Evolutionary conservation across 495 filamentous ascomycete species (phyloP).

Genomic region (Xylaria sp.): DNA sequence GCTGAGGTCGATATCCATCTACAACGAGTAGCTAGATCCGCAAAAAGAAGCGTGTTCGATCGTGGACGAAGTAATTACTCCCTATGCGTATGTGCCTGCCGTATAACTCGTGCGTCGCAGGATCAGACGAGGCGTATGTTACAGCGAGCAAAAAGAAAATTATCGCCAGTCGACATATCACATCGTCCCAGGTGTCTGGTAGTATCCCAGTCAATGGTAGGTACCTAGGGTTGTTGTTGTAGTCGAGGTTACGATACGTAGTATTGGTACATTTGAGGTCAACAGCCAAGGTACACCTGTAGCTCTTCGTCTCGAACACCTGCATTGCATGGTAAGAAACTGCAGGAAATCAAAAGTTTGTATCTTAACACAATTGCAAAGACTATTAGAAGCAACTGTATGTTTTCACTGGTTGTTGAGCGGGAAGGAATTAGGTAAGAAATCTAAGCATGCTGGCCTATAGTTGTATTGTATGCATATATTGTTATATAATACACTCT

Average conservation of each 20-base stretch:
- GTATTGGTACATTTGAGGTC: not conserved
- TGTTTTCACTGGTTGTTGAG: not conserved
- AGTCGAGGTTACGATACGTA: not conserved
- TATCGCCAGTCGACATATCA: not conserved
- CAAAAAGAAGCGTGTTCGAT: not conserved
- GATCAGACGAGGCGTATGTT: not conserved
- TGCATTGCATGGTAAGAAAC: not conserved
- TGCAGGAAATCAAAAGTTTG: not conserved
- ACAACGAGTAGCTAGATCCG: not conserved
- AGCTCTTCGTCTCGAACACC: not conserved
- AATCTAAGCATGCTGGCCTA: not conserved
- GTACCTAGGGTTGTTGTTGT: not conserved
- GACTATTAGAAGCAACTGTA: not conserved
- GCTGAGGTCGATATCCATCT: not conserved
- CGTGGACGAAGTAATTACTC: not conserved
- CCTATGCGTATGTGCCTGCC: not conserved
- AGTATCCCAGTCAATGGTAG: not conserved
- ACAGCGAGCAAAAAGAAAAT: conserved; percentile 6
- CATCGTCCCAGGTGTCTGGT: not conserved
- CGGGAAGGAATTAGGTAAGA: not conserved
- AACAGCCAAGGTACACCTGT: not conserved
- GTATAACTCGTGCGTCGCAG: not conserved
- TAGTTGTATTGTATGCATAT: not conserved
- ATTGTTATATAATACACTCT: not conserved
- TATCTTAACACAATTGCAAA: not conserved